Evolutionary conservation across 1,284 basidiomycete genomes (phyloP), one percentile per base, ranked within the genome.

Genomic region (Leccinum pachyderme): DNA sequence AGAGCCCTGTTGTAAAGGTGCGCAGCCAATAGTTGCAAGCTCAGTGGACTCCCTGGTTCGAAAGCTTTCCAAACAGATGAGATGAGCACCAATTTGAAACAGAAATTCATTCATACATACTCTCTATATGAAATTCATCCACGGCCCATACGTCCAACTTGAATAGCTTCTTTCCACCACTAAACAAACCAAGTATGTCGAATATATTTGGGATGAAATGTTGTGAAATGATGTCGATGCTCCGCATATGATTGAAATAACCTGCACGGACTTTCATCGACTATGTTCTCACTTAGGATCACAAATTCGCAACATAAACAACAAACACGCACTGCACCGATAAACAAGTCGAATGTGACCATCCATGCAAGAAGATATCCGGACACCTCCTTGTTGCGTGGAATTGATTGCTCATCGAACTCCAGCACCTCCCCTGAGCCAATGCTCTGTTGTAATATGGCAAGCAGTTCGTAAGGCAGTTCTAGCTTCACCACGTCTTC

Each of bases 1-100:
- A 98, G 79, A 0, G 92, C 81, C 22, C 91, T 86, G 70, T 94
- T 94, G 73, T 92, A 98, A 5, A 98, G 78, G 66, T 98, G 93
- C 0, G 91, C 91, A 3, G 92, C 87, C 12, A 99, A 76, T 2
- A 95, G 80, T 13, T 79, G 81, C 28, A 89, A 73, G 57, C 86
- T 81, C 54, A 84, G 72, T 0, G 78, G 62, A 6, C 76, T 76
- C 18, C 82, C 83, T 0, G 80, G 70, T 58, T 88, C 81, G 53
- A 86, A 89, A 43, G 83, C 91, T 91, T 33, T 37, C 6, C 53
- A 47, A 22, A 33, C 8, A 3, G 18, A 41, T 54, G 43, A 3
- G 18, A 41, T 54, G 43, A 47, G 37, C 13, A 39, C n/a, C 3
- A 39, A 29, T 32, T 53, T 33, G 24, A 24, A 49, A 3, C 4